phyloP scores from a whole-genome alignment of 2,329 filamentous ascomycete species.

The Trichoderma sp. region DNA sequence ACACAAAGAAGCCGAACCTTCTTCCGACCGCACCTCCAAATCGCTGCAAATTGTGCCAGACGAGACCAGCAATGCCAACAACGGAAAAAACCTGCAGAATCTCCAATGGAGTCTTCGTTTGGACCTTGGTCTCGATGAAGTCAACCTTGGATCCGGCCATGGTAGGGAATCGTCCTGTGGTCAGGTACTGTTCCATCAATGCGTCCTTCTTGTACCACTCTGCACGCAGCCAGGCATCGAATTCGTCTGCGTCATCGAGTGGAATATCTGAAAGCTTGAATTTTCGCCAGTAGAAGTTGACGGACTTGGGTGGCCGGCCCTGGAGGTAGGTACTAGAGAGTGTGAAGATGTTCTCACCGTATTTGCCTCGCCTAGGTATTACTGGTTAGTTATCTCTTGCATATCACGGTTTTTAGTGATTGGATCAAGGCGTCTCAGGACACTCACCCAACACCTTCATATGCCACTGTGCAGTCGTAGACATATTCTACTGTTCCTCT shows the following conservation, averaged over 20 bases:
- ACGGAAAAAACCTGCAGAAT: conserved; percentile 55
- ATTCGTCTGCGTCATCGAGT: conserved; percentile 67
- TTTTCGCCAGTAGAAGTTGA: conserved; percentile 94
- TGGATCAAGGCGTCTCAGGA: too few species aligned
- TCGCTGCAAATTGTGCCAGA: conserved; percentile 41
- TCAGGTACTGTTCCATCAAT: conserved; percentile 77
- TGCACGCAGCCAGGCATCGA: conserved; percentile 80
- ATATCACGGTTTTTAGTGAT: not conserved
- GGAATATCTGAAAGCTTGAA: conserved; percentile 81
- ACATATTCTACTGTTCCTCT: conserved; percentile 74
- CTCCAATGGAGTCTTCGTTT: conserved; percentile 53
- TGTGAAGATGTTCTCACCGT: conserved; percentile 88
- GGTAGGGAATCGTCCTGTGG: conserved; percentile 76
- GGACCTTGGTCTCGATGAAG: conserved; percentile 59
- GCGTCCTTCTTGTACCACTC: conserved; percentile 92
- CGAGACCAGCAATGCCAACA: conserved; percentile 43
- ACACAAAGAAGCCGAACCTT: conserved; percentile 24
- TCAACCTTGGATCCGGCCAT: conserved; percentile 51
- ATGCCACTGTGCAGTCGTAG: conserved; percentile 92
- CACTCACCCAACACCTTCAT: conserved; percentile 87
- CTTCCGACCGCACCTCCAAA: conserved; percentile 26
- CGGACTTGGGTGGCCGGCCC: conserved; percentile 85
- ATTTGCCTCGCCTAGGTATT: conserved; percentile 64
- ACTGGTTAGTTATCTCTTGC: conserved; percentile 3
- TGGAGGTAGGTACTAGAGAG: conserved; percentile 84